Percentiles rank a stretch among this genome's conserved stretches.
Evolutionary conservation across 495 filamentous ascomycete species (phyloP).

Genomic region (Neurospora sp.): DNA sequence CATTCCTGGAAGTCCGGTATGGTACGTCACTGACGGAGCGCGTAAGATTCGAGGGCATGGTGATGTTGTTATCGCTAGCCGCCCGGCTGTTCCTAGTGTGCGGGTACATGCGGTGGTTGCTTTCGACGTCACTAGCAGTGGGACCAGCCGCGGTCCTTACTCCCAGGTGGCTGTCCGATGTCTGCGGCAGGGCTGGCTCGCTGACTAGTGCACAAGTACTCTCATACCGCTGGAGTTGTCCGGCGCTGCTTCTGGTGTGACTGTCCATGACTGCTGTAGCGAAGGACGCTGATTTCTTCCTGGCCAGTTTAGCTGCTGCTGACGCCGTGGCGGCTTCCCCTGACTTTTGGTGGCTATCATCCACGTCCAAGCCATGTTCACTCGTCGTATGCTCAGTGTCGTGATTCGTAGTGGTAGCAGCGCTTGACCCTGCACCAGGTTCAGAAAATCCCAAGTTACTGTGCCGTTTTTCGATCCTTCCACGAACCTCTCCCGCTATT

Average conservation of each 20-base stretch:
- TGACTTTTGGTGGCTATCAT: not conserved
- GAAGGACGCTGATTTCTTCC: conserved; percentile 36
- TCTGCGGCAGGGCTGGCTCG: conserved; percentile 38
- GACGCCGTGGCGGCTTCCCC: not conserved
- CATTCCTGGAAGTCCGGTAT: not conserved
- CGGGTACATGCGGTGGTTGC: too few relatives aligned
- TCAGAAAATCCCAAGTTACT: conserved; percentile 10
- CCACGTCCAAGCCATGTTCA: not conserved
- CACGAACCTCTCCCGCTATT: conserved; percentile 37
- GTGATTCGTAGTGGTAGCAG: not conserved
- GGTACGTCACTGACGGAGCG: not conserved
- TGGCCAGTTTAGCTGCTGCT: conserved; percentile 10
- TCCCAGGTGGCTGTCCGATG: conserved; percentile 28
- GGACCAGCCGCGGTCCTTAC: conserved; percentile 19
- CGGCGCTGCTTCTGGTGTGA: conserved; percentile 5
- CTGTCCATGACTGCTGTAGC: conserved; percentile 38
- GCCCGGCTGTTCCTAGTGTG: not conserved
- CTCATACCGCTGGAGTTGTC: not conserved
- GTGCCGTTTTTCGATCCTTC: conserved; percentile 25
- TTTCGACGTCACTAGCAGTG: not conserved
- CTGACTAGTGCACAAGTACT: conserved; percentile 26
- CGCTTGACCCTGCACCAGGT: conserved; percentile 8
- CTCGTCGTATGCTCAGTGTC: not conserved
- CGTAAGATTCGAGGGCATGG: not conserved
- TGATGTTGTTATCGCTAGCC: not conserved